phyloP scores from a whole-genome alignment of 1,284 basidiomycete genomes.

The Ustanciosporium gigantosporum region DNA sequence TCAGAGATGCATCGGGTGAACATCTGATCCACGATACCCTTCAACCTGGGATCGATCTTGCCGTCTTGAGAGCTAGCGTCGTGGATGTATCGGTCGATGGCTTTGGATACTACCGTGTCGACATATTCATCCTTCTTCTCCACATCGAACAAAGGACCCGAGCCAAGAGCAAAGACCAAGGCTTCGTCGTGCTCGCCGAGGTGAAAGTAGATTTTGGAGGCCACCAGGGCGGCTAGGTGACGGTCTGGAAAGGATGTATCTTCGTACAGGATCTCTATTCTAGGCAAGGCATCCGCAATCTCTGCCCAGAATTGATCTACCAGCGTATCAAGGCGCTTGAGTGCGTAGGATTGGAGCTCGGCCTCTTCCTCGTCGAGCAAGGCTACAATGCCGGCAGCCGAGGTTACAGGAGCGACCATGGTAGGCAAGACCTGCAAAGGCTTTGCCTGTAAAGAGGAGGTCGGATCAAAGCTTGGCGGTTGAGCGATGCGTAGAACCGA shows the following conservation, averaged over 20 bases:
- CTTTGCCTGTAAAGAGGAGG: too few species aligned
- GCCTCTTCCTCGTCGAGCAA: slow-evolving; percentile 58
- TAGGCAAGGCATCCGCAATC: slow-evolving; percentile 57
- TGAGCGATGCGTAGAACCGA: too few species aligned
- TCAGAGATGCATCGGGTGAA: slow-evolving; percentile 54
- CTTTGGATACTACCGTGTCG: slow-evolving; percentile 60
- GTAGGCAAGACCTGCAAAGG: neutral
- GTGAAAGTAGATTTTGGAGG: slow-evolving; percentile 60
- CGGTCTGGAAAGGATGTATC: slow-evolving; percentile 54
- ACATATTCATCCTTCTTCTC: slow-evolving; percentile 58
- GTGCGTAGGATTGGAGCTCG: slow-evolving; percentile 58
- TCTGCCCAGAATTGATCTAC: slow-evolving; percentile 60
- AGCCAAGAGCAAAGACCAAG: slow-evolving; percentile 59
- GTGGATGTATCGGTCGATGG: slow-evolving; percentile 58
- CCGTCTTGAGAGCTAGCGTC: slow-evolving; percentile 13
- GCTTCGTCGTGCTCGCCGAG: slow-evolving; percentile 60
- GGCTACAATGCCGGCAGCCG: slow-evolving; percentile 55
- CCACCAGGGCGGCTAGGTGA: slow-evolving; percentile 57
- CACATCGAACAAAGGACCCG: slow-evolving; percentile 56
- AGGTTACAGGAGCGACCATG: slow-evolving; percentile 43
- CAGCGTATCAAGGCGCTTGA: slow-evolving; percentile 55
- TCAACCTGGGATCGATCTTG: slow-evolving; percentile 43
- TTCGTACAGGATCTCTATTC: slow-evolving; percentile 59
- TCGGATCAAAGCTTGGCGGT: too few species aligned
- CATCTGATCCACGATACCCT: slow-evolving; percentile 59